phyloP scores from a whole-genome alignment of 176 grass and related monocot species.

The Eragrostis nindensis region DNA sequence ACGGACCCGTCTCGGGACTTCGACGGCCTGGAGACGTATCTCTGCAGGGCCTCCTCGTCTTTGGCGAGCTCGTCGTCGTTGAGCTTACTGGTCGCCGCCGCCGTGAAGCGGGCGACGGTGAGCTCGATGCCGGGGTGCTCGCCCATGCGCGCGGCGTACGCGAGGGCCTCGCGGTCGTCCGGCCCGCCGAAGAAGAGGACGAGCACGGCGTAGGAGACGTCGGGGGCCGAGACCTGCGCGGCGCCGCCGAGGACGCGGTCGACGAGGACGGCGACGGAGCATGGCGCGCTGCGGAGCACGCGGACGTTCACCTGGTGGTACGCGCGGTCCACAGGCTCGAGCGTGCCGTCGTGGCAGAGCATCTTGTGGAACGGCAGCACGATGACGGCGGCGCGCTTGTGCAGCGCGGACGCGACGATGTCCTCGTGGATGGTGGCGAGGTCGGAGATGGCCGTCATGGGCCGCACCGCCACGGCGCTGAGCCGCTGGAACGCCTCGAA shows the following conservation, averaged over 20 bases:
- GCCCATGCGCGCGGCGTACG: slow-evolving; percentile 54
- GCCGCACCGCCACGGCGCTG: slow-evolving; percentile 48
- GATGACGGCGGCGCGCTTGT: slow-evolving; percentile 54
- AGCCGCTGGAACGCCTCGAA: slow-evolving; percentile 64
- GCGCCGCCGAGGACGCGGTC: slow-evolving; percentile 60
- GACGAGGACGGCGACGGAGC: slow-evolving; percentile 60
- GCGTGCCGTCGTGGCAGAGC: slow-evolving; percentile 43
- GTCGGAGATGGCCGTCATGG: slow-evolving; percentile 72
- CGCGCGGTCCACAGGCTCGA: slow-evolving; percentile 43
- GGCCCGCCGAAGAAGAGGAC: slow-evolving; percentile 80
- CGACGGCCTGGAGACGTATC: background rate
- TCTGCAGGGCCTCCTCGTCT: slow-evolving; percentile 43
- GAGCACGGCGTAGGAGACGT: slow-evolving; percentile 50
- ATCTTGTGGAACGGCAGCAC: slow-evolving; percentile 68
- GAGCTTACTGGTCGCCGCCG: background rate
- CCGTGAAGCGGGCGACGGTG: slow-evolving; percentile 47
- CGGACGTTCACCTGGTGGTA: slow-evolving; percentile 51
- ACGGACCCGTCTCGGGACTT: slow-evolving; percentile 12
- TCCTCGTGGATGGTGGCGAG: slow-evolving; percentile 64
- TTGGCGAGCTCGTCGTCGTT: background rate
- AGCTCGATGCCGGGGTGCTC: slow-evolving; percentile 62
- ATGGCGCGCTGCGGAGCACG: slow-evolving; percentile 43
- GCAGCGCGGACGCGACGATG: slow-evolving; percentile 42
- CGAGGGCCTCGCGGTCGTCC: slow-evolving; percentile 76
- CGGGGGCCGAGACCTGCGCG: slow-evolving; percentile 41